A percentile compares a stretch with the other conserved stretches of the same genome.
These are phyloP conservation scores for Hibiscus trionum DNA, from an alignment of 345 rosid genomes.

Conservation along the genomic window DNA sequence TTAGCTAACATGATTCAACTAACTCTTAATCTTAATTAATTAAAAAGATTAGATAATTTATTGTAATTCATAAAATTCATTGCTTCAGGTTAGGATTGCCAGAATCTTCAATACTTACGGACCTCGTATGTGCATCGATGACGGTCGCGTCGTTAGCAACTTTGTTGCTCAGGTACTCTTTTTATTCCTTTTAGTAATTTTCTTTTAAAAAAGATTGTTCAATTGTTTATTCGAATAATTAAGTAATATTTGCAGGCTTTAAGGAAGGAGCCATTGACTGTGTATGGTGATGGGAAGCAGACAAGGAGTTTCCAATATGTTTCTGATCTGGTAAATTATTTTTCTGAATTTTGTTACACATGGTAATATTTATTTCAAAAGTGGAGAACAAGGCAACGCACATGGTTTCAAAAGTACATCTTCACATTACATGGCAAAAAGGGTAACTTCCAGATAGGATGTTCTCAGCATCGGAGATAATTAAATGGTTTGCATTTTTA, in stretches of 20 bases:
- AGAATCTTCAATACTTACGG: conserved; percentile 93
- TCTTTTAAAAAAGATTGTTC: not conserved
- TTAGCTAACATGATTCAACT: conserved; percentile 12
- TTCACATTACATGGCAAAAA: not conserved
- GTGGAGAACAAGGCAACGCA: not conserved
- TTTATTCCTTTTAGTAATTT: not conserved
- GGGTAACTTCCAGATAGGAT: not conserved
- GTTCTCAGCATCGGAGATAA: not conserved
- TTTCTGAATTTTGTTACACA: not conserved
- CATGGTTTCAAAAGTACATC: not conserved
- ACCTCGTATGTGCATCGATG: conserved; percentile 98
- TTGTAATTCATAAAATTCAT: not conserved
- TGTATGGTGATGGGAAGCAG: conserved; percentile 98
- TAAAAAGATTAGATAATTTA: not conserved
- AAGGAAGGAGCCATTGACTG: conserved; percentile 95
- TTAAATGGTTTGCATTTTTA: not conserved
- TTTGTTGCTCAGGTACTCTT: conserved; percentile 84
- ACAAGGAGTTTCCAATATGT: conserved; percentile 98
- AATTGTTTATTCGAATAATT: not conserved
- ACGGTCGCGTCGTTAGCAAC: conserved; percentile 97
- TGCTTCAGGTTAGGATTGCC: conserved; percentile 84
- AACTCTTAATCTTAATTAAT: not conserved
- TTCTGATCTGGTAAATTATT: conserved; percentile 61
- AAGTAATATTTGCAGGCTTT: conserved; percentile 54
- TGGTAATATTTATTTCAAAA: too few species aligned